A percentile compares a stretch with the other conserved stretches of the same genome.
phyloP scores from a whole-genome alignment of 2,329 filamentous ascomycete species.

The Pezicula radicicola region DNA sequence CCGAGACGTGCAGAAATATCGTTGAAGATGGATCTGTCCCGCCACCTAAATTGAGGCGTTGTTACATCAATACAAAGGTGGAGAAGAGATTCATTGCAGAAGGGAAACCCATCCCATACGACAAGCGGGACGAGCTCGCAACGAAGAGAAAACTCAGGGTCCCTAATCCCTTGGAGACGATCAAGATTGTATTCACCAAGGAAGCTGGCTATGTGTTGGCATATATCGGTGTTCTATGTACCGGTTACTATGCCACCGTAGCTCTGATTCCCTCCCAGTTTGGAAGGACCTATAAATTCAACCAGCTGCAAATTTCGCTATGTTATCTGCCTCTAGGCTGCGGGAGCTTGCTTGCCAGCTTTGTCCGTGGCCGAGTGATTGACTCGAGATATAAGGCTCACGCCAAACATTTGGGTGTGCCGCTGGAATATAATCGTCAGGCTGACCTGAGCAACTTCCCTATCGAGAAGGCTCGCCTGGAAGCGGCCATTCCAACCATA shows the following conservation, averaged over 20 bases:
- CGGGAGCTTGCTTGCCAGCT: conserved; percentile 45
- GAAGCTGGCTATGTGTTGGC: conserved; percentile 2
- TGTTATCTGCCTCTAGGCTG: conserved; percentile 36
- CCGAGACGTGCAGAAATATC: conserved; percentile 15
- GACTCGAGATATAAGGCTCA: conserved; percentile 67
- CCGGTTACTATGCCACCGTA: conserved; percentile 47
- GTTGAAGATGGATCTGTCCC: conserved; percentile 39
- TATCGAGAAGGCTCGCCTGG: conserved; percentile 37
- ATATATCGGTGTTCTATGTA: conserved; percentile 48
- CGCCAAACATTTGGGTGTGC: conserved; percentile 55
- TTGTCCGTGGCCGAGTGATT: conserved; percentile 47
- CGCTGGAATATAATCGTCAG: conserved; percentile 51
- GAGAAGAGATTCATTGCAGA: background rate
- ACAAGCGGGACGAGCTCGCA: background rate
- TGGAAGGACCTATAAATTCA: conserved; percentile 11
- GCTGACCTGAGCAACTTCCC: conserved; percentile 24
- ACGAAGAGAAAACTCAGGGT: background rate
- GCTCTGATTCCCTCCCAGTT: conserved; percentile 46
- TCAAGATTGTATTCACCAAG: background rate
- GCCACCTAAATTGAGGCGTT: conserved; percentile 51
- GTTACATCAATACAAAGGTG: conserved; percentile 40
- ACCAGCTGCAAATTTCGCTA: conserved; percentile 15
- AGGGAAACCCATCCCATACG: background rate
- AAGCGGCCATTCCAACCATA: conserved; percentile 49
- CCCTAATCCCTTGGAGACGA: background rate